Conservation (phyloP, 495 filamentous ascomycete genomes). For the Trichoderma asperelloides region DNA sequence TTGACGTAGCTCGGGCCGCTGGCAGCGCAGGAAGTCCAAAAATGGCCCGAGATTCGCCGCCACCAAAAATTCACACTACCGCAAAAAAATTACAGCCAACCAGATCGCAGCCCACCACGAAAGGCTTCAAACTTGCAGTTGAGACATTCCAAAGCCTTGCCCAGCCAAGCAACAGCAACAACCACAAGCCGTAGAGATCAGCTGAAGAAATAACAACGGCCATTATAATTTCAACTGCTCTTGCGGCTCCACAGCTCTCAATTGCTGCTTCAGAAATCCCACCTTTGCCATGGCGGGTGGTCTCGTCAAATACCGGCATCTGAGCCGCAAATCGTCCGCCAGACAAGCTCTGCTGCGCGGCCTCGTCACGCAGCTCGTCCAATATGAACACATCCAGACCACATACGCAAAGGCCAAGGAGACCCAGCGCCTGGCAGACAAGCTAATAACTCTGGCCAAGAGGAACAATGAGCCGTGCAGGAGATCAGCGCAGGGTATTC, state of each 20-base stretch:
- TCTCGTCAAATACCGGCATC: conserved; percentile 72
- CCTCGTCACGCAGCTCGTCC: conserved; percentile 88
- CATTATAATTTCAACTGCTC: background rate
- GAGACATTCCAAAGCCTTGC: background rate
- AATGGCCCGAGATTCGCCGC: conserved; percentile 4
- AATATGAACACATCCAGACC: conserved; percentile 84
- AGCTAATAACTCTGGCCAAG: conserved; percentile 88
- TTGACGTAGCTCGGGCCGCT: conserved; percentile 5
- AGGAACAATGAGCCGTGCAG: conserved; percentile 71
- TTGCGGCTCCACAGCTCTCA: background rate
- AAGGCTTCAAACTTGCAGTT: background rate
- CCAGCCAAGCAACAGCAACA: conserved; percentile 1
- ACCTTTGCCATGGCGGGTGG: conserved; percentile 67
- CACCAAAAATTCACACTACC: background rate
- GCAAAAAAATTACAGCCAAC: conserved; percentile 2
- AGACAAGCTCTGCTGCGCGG: conserved; percentile 91
- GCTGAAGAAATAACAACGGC: background rate
- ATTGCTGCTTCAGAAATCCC: background rate
- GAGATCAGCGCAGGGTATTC: conserved; percentile 57
- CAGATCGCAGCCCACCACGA: conserved; percentile 6
- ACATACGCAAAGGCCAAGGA: conserved; percentile 97
- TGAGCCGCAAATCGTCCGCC: conserved; percentile 75
- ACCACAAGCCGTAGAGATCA: background rate
- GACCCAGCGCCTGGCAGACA: conserved; percentile 84
- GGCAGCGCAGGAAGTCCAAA: background rate